Conservation (phyloP, 2,329 filamentous ascomycete species). For the Trichophyton verrucosum region DNA sequence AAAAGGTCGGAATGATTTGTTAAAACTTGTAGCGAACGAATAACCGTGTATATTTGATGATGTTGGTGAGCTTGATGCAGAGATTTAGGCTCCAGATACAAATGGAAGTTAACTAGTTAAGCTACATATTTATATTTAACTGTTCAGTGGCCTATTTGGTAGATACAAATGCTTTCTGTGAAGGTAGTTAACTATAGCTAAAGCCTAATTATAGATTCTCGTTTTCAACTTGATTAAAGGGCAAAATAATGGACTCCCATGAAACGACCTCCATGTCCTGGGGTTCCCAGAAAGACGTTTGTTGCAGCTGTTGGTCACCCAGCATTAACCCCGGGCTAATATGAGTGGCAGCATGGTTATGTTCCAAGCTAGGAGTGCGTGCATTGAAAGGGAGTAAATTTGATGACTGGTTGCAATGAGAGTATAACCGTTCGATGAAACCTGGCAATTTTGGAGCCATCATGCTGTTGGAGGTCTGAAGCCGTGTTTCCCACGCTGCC, state of each 20-base stretch:
- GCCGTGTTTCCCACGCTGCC: not conserved
- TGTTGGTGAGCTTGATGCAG: too few relatives aligned
- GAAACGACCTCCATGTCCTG: not conserved
- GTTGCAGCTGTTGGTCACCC: not conserved
- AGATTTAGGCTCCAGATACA: too few relatives aligned
- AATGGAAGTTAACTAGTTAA: too few relatives aligned
- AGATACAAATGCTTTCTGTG: not conserved
- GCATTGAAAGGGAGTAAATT: not conserved
- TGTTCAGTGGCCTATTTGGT: not conserved
- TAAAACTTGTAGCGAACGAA: too few relatives aligned
- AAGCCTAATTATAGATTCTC: not conserved
- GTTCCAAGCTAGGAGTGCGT: not conserved
- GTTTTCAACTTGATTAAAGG: not conserved
- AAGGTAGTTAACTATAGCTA: not conserved
- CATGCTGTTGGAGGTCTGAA: not conserved
- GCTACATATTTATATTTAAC: too few relatives aligned
- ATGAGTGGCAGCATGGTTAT: not conserved
- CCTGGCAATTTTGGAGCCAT: not conserved
- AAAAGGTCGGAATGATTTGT: too few relatives aligned
- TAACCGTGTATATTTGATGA: too few relatives aligned
- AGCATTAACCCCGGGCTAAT: not conserved
- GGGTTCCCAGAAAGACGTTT: not conserved
- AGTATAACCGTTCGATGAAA: not conserved
- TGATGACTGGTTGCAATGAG: not conserved
- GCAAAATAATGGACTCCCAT: not conserved